Conservation (phyloP, 2,329 filamentous ascomycete species). For the Fusarium decemcellulare region DNA sequence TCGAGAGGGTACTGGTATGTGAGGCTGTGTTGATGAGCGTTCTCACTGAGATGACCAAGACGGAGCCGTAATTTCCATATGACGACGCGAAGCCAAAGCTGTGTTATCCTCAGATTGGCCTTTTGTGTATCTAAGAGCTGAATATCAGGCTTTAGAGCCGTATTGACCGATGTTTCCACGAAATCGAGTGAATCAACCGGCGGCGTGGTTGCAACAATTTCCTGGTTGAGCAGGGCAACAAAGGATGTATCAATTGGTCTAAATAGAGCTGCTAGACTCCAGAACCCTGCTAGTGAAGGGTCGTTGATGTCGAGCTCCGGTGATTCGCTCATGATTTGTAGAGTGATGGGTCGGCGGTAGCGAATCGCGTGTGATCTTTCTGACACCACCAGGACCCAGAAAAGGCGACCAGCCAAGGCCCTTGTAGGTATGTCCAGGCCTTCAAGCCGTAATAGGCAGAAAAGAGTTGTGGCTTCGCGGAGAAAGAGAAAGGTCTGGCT, state of each 20-base stretch:
- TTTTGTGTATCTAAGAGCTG: constrained; percentile 60
- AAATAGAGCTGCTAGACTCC: constrained; percentile 58
- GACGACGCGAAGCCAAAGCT: constrained; percentile 61
- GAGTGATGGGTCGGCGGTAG: constrained; percentile 59
- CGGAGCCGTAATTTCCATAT: constrained; percentile 62
- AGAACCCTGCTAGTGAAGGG: constrained; percentile 54
- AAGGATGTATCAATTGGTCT: constrained; percentile 59
- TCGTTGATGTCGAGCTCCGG: constrained; percentile 51
- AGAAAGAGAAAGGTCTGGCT: constrained; percentile 60
- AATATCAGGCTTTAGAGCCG: constrained; percentile 51
- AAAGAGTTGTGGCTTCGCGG: constrained; percentile 59
- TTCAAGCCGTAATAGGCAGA: constrained; percentile 52
- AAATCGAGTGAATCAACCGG: constrained; percentile 51
- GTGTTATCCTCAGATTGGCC: constrained; percentile 60
- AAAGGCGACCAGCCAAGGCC: constrained; percentile 54
- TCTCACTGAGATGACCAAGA: constrained; percentile 57
- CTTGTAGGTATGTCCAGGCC: constrained; percentile 42
- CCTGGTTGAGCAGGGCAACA: constrained; percentile 57
- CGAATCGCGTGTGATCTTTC: constrained; percentile 61
- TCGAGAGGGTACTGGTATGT: constrained; percentile 61
- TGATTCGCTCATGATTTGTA: constrained; percentile 57
- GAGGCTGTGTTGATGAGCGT: constrained; percentile 50
- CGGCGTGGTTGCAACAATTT: constrained; percentile 50
- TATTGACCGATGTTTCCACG: constrained; percentile 55
- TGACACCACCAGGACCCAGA: constrained; percentile 61